Percentiles rank a stretch among this genome's conserved stretches.
phyloP scores from a whole-genome alignment of 768 basidiomycete species.

The Boletus fagicola region DNA sequence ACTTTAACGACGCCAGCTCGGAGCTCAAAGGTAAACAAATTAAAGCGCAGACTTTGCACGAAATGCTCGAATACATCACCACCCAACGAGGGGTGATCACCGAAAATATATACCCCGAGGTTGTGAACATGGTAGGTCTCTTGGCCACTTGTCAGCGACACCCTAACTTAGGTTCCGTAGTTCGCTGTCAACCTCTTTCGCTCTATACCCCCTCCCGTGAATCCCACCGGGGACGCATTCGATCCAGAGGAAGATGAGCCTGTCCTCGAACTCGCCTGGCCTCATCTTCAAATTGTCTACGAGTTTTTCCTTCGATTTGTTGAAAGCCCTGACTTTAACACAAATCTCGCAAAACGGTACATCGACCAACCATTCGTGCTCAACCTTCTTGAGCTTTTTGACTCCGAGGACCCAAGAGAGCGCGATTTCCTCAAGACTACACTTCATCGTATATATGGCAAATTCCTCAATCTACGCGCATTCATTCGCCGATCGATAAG shows the following conservation, averaged over 20 bases:
- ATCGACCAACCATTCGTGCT: slow-evolving; percentile 96
- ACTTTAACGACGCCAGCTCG: slow-evolving; percentile 96
- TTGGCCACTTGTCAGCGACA: background rate
- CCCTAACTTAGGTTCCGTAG: slow-evolving; percentile 41
- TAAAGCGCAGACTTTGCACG: slow-evolving; percentile 95
- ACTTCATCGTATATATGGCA: slow-evolving; percentile 97
- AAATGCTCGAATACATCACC: slow-evolving; percentile 99
- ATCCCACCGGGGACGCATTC: slow-evolving; percentile 96
- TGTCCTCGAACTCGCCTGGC: slow-evolving; percentile 98
- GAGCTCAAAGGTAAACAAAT: slow-evolving; percentile 98
- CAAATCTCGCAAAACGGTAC: slow-evolving; percentile 94
- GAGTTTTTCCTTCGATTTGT: slow-evolving; percentile 99
- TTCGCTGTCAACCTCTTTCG: slow-evolving; percentile 98
- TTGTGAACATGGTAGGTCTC: slow-evolving; percentile 87
- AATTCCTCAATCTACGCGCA: slow-evolving; percentile 97
- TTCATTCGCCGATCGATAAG: slow-evolving; percentile 99
- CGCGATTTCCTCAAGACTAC: slow-evolving; percentile 99
- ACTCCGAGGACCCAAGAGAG: slow-evolving; percentile 97
- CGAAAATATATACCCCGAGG: slow-evolving; percentile 97
- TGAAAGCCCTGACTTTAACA: slow-evolving; percentile 97
- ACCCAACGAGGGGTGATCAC: slow-evolving; percentile 95
- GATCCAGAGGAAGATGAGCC: slow-evolving; percentile 99
- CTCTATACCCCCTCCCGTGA: slow-evolving; percentile 98
- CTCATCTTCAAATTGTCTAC: slow-evolving; percentile 98
- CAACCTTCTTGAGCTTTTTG: slow-evolving; percentile 95